Conservation (phyloP, 768 basidiomycete genomes). For the Gelatoporia subvermispora region DNA sequence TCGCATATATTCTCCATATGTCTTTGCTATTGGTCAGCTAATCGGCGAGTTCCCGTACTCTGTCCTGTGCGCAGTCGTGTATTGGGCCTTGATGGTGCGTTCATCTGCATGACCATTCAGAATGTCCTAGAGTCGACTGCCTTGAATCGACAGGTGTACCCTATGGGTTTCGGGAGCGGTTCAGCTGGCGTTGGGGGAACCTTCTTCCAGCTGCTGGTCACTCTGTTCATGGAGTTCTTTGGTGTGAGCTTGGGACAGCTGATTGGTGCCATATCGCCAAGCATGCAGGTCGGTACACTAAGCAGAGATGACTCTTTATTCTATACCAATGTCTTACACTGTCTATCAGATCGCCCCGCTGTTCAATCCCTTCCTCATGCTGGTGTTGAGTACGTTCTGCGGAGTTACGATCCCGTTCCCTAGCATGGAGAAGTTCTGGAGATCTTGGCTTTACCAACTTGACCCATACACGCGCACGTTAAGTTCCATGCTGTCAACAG, state of each 20-base stretch:
- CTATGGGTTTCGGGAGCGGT: constrained; percentile 65
- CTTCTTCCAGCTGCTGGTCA: constrained; percentile 67
- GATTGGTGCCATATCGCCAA: constrained; percentile 71
- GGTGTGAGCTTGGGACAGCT: constrained; percentile 71
- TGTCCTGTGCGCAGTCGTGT: constrained; percentile 62
- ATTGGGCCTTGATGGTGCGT: constrained; percentile 70
- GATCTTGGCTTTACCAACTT: constrained; percentile 72
- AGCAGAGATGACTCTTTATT: background rate
- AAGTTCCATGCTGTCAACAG: constrained; percentile 71
- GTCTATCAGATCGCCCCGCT: constrained; percentile 57
- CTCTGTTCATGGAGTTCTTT: constrained; percentile 67
- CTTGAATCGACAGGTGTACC: constrained; percentile 39
- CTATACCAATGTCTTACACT: background rate
- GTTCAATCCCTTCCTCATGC: constrained; percentile 70
- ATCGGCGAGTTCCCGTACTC: constrained; percentile 79
- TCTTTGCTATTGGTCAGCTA: constrained; percentile 80
- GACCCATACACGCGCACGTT: constrained; percentile 68
- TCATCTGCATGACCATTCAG: constrained; percentile 3
- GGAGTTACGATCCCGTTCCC: constrained; percentile 76
- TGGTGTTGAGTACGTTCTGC: constrained; percentile 68
- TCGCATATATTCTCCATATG: constrained; percentile 81
- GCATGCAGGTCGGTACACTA: constrained; percentile 48
- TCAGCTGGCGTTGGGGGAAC: constrained; percentile 54
- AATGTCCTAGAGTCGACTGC: background rate
- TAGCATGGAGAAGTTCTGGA: constrained; percentile 61